Conservation (phyloP, 139 green algal species). For the Prasinococcaceae sp. region DNA sequence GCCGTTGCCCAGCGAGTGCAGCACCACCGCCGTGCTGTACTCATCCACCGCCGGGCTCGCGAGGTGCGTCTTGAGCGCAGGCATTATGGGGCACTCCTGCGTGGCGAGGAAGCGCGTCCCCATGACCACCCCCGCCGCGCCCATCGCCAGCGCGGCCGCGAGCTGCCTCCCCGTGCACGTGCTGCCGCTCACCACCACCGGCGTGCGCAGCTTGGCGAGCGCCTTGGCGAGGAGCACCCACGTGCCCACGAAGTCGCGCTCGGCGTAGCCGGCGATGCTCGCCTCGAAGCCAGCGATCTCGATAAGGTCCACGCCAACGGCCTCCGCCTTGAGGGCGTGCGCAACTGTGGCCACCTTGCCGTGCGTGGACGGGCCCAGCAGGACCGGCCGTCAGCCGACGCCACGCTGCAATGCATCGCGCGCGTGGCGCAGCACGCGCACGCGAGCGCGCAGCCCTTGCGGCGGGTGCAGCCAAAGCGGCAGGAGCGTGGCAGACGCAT, state of each 20-base stretch:
- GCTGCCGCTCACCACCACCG: conserved; percentile 5
- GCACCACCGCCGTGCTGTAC: conserved; percentile 10
- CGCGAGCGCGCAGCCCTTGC: no score
- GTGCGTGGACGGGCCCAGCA: no score
- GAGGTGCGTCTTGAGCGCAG: conserved; percentile 7
- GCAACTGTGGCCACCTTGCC: no score
- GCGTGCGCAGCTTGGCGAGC: not conserved
- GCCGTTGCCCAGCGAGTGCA: conserved; percentile 5
- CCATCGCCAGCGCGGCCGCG: conserved; percentile 9
- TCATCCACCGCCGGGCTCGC: conserved; percentile 6
- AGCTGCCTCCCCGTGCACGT: conserved; percentile 6
- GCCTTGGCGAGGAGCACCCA: conserved; percentile 5
- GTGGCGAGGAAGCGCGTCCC: conserved; percentile 16
- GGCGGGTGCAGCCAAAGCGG: no score
- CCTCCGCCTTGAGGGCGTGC: conserved; percentile 7
- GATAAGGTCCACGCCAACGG: conserved; percentile 5
- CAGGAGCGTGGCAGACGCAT: no score
- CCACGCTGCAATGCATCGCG: no score
- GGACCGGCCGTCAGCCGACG: no score
- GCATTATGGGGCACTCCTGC: conserved; percentile 5
- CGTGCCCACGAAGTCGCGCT: conserved; percentile 1
- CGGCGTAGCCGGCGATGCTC: conserved; percentile 10
- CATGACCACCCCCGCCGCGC: conserved; percentile 7
- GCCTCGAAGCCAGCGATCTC: conserved; percentile 11
- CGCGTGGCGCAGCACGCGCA: no score